Evolutionary conservation across 176 grass and related monocot species (phyloP).

Genomic region (Cenchrus purpureus): DNA sequence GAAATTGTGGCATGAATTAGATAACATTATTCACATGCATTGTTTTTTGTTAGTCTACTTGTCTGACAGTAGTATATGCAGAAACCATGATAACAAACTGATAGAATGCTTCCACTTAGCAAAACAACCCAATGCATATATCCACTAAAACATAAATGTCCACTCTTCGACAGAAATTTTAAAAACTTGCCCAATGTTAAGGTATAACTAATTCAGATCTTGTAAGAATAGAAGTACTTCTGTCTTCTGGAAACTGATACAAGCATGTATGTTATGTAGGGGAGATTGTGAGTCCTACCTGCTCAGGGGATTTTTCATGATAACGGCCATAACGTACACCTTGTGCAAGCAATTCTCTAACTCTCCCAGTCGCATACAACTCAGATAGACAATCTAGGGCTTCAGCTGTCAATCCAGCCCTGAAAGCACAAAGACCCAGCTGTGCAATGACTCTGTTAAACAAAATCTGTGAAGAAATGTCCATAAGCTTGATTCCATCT

Average conservation of each 20-base stretch:
- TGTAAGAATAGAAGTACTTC: too few relatives aligned
- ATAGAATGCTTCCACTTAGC: not conserved
- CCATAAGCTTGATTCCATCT: slow-evolving; percentile 92
- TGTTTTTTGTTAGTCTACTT: not conserved
- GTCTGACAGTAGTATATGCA: not conserved
- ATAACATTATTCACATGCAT: too few relatives aligned
- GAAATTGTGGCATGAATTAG: too few relatives aligned
- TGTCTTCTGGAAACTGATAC: too few relatives aligned
- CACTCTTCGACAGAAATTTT: not conserved
- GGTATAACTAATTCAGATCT: too few relatives aligned
- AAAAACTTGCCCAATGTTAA: too few relatives aligned
- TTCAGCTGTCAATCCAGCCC: slow-evolving; percentile 80
- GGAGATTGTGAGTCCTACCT: slow-evolving; percentile 49
- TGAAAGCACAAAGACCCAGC: slow-evolving; percentile 84
- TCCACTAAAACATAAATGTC: not conserved
- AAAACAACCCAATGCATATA: not conserved
- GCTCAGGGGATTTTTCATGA: slow-evolving; percentile 94
- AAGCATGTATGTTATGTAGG: too few relatives aligned
- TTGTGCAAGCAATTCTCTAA: slow-evolving; percentile 94
- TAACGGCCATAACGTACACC: slow-evolving; percentile 81
- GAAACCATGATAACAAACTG: not conserved
- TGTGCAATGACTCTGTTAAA: slow-evolving; percentile 96
- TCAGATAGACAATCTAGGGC: slow-evolving; percentile 86
- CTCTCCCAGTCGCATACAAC: slow-evolving; percentile 83
- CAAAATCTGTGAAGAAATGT: slow-evolving; percentile 92